Evolutionary conservation across 208 protist genomes (phyloP).

Genomic region (Leishmania turanica): DNA sequence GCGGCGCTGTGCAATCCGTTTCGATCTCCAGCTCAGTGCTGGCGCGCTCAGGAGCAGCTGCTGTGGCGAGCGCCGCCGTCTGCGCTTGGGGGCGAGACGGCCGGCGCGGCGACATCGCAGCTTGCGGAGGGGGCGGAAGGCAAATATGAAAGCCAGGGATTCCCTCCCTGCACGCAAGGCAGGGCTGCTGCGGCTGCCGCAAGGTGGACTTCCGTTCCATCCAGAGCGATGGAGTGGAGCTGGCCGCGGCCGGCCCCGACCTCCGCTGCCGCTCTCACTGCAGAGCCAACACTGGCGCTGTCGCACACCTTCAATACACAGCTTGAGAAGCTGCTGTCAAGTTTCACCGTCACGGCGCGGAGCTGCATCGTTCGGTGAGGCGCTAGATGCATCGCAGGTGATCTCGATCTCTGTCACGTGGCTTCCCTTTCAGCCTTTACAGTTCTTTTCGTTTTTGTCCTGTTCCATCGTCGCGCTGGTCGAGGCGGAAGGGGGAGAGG

Average conservation of each 20-base stretch:
- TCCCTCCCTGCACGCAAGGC: neutral
- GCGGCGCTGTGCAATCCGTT: constrained; percentile 82
- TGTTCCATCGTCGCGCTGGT: neutral
- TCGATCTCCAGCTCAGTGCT: constrained; percentile 42
- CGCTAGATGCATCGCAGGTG: neutral
- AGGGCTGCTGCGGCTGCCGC: neutral
- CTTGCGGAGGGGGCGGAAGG: neutral
- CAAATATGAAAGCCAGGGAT: constrained; percentile 1
- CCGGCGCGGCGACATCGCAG: neutral
- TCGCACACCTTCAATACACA: constrained; percentile 62
- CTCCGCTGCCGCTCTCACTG: constrained; percentile 22
- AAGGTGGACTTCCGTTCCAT: constrained; percentile 10
- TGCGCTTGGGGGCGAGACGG: neutral
- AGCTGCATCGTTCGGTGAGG: constrained; percentile 57
- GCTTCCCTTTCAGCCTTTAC: neutral
- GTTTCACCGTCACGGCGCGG: constrained; percentile 66
- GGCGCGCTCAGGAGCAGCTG: constrained; percentile 46
- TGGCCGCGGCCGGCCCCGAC: constrained; percentile 41
- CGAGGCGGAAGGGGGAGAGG: neutral
- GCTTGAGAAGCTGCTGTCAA: constrained; percentile 54
- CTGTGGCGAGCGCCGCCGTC: constrained; percentile 17
- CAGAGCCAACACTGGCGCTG: constrained; percentile 58
- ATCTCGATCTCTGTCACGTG: neutral
- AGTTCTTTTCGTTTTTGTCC: neutral
- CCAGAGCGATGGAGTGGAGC: constrained; percentile 36